A percentile compares a stretch with the other conserved stretches of the same genome.
These are phyloP conservation scores for Carex cristatella DNA, from an alignment of 176 grass and related monocot genomes.

Conservation along the genomic window DNA sequence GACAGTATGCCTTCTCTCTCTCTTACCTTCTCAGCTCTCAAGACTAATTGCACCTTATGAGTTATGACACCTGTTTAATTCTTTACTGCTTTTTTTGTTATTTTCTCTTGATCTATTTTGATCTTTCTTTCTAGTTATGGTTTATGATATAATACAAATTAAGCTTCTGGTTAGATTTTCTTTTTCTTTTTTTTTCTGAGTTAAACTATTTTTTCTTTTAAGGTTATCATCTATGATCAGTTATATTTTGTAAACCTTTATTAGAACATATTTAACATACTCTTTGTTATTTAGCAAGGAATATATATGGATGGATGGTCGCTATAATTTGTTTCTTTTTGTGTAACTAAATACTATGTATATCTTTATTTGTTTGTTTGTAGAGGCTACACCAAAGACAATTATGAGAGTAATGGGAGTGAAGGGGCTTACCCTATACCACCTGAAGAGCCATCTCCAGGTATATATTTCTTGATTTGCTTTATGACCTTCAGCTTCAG, in stretches of 20 bases:
- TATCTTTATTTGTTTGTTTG: neutral
- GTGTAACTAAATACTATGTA: neutral
- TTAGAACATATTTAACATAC: neutral
- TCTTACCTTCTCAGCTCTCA: neutral
- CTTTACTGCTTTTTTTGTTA: neutral
- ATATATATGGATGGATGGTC: neutral
- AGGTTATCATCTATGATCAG: conserved; percentile 3
- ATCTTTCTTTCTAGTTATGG: neutral
- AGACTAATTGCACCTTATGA: neutral
- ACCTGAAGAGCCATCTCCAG: conserved; percentile 97
- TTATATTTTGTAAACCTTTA: neutral
- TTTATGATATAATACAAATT: conserved; percentile 9
- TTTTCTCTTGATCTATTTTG: neutral
- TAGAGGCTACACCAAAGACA: conserved; percentile 96
- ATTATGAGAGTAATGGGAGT: conserved; percentile 99
- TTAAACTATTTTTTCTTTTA: neutral
- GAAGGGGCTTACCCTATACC: conserved; percentile 91
- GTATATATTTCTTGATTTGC: conserved; percentile 26
- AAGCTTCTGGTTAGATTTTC: neutral
- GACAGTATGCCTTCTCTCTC: conserved; percentile 49
- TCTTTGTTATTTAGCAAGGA: neutral
- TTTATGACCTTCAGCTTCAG: neutral
- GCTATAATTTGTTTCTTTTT: neutral
- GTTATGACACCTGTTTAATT: neutral
- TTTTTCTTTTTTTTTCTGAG: neutral